These are phyloP conservation scores for Ligustrum vulgare DNA, from an alignment of 257 asterid genomes.

Conservation along the genomic window DNA sequence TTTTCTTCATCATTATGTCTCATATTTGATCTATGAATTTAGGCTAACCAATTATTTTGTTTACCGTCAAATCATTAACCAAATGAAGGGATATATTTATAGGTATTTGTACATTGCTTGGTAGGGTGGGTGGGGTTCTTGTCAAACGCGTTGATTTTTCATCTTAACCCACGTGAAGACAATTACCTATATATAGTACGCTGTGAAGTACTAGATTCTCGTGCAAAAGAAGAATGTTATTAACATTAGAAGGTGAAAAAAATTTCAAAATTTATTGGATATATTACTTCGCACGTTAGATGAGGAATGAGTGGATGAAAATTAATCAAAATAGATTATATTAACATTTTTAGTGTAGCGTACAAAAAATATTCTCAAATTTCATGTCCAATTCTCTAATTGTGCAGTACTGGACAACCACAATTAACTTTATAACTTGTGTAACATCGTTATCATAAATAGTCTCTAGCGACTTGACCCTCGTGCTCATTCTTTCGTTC, in stretches of 20 bases:
- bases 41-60: background rate
- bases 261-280: background rate
- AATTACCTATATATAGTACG: constrained; percentile 10
- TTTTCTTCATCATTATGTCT: background rate
- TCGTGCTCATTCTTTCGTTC: background rate
- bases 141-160: constrained; percentile 20
- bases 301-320: background rate
- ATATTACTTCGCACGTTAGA: background rate
- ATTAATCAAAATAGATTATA: background rate
- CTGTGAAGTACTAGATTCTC: background rate
- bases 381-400: background rate
- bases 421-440: too few species aligned
- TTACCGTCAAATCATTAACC: background rate
- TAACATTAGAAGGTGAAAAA: background rate
- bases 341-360: background rate
- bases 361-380: background rate
- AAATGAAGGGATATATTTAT: background rate
- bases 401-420: background rate
- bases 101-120: background rate
- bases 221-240: background rate
- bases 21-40: background rate
- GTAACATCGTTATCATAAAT: background rate
- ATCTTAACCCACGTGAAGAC: constrained; percentile 12
- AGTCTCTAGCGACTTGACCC: background rate
- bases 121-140: background rate